Base-by-base conservation (phyloP, 306 rosid genomes). In the Prunus persica region DNA sequence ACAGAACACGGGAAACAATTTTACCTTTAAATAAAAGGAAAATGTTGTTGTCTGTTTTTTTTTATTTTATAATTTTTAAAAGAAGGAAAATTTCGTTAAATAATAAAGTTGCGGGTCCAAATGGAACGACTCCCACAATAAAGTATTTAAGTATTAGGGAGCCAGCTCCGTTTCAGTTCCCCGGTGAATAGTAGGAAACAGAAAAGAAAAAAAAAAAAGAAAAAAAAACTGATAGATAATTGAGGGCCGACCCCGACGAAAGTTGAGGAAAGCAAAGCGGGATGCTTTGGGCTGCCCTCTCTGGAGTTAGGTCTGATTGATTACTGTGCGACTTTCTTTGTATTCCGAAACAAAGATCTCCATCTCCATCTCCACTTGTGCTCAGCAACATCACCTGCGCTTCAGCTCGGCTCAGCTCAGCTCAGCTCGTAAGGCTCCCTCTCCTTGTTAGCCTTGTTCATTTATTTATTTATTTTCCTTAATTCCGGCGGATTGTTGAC, bases 331-430 rank as follows among this genome's bases (percentile, higher is more conserved):
- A 60, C 79, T 74, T 70, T 52, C 34, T 20, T 13, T 46, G 34
- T 20, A 30, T n/a, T 65, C 27, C 43, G 11, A 30, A 65, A 34
- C 41, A 34, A 34, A 30, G 66, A 75, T 75, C 72, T 20, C 34
- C 65, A 75, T 49, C 73, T 49, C 56, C 73, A 49, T 15, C 56
- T 20, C 41, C 41, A 34, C 63, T 3, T 24, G 51, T 27, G 76
- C 2, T 75, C 52, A 65, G 51, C 25, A 16, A 20, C 10, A 9
- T 10, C 55, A 75, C 72, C 51, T 65, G 67, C 70, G 64, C 16
- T 50, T 66, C 56, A 76, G 74, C 74, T 67, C 68, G 67, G 80
- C 38, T 67, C 68, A 76, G 80, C 38, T 32, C 38, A 32, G 38
- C 38, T 32, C 38, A 32, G 34, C 74, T 67, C 24, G 80, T 76